A percentile compares a stretch with the other conserved stretches of the same genome.
Evolutionary conservation across 2,329 filamentous ascomycete species (phyloP).

Genomic region (Diaporthe sp.): DNA sequence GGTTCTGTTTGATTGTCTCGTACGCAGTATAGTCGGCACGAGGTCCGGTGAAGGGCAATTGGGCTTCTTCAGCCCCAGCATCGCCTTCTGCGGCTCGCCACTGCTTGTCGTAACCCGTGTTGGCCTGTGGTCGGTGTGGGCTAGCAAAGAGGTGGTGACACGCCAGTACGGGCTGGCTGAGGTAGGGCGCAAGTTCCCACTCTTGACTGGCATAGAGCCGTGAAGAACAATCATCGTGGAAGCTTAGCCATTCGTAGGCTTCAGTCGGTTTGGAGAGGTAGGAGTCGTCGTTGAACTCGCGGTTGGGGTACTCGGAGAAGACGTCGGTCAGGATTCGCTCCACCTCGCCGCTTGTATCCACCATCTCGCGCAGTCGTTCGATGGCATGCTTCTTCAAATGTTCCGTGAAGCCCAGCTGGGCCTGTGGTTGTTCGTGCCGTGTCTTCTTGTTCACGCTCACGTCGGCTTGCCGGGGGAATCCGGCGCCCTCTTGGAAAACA

Average conservation of each 20-base stretch:
- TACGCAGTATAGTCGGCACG: slow-evolving; percentile 85
- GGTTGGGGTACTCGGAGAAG: slow-evolving; percentile 87
- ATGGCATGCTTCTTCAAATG: slow-evolving; percentile 80
- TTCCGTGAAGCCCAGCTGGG: slow-evolving; percentile 79
- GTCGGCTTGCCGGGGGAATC: slow-evolving; percentile 75
- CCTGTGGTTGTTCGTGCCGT: slow-evolving; percentile 67
- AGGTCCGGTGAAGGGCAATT: slow-evolving; percentile 84
- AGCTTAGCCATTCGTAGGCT: slow-evolving; percentile 96
- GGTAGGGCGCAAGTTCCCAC: slow-evolving; percentile 91
- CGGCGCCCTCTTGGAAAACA: slow-evolving; percentile 84
- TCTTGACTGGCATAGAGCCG: slow-evolving; percentile 87
- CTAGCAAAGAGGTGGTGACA: slow-evolving; percentile 94
- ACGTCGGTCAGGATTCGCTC: slow-evolving; percentile 86
- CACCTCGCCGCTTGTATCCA: slow-evolving; percentile 83
- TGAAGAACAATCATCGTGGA: slow-evolving; percentile 87
- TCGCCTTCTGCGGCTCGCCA: slow-evolving; percentile 60
- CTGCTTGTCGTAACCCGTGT: slow-evolving; percentile 58
- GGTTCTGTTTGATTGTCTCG: slow-evolving; percentile 85
- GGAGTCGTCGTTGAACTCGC: slow-evolving; percentile 93
- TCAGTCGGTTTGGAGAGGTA: slow-evolving; percentile 88
- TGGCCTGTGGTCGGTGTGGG: slow-evolving; percentile 65
- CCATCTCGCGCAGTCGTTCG: slow-evolving; percentile 80
- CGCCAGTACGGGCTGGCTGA: slow-evolving; percentile 87
- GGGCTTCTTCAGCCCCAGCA: slow-evolving; percentile 65
- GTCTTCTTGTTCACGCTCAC: slow-evolving; percentile 60